Conservation (phyloP, 2,329 filamentous ascomycete genomes). For the Dryadomyces sulphureus region DNA sequence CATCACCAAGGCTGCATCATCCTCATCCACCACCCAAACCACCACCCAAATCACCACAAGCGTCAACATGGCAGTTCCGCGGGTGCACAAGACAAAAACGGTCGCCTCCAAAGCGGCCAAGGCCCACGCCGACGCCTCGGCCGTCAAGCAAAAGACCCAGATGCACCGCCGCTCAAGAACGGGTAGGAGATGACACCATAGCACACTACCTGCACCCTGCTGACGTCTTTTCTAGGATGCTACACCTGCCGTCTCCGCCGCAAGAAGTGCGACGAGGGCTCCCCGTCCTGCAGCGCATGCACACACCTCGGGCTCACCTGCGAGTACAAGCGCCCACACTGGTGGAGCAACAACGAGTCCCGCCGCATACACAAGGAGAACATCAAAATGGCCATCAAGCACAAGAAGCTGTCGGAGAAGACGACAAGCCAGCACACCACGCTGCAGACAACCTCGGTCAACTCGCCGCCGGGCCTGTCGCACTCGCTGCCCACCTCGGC, state of each 20-base stretch:
- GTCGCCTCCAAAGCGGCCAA: conserved; percentile 20
- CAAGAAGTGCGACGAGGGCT: conserved; percentile 56
- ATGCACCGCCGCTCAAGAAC: conserved; percentile 90
- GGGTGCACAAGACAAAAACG: conserved; percentile 43
- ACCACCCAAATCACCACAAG: conserved; percentile 21
- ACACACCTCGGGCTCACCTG: conserved; percentile 68
- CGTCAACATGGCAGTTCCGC: conserved; percentile 48
- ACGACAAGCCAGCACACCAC: conserved; percentile 23
- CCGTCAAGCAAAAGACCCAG: conserved; percentile 54
- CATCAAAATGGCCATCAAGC: conserved; percentile 96
- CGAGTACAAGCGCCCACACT: conserved; percentile 92
- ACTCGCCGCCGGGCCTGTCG: conserved; percentile 63
- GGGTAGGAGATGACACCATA: conserved; percentile 64
- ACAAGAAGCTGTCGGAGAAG: conserved; percentile 89
- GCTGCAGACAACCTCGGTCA: conserved; percentile 20
- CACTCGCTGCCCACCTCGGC: conserved; percentile 72
- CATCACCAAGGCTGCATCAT: conserved; percentile 26
- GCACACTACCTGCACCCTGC: too few species aligned
- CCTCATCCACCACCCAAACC: conserved; percentile 4
- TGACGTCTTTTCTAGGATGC: conserved; percentile 31
- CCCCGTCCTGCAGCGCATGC: conserved; percentile 49
- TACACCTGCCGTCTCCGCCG: conserved; percentile 53
- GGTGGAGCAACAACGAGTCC: conserved; percentile 92
- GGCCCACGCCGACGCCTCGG: conserved; percentile 24
- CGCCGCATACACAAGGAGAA: conserved; percentile 78